Evolutionary conservation across 192 early-diverging fungal species (phyloP), one percentile per base, ranked within the genome.

Genomic region (Backusella psychrophila): DNA sequence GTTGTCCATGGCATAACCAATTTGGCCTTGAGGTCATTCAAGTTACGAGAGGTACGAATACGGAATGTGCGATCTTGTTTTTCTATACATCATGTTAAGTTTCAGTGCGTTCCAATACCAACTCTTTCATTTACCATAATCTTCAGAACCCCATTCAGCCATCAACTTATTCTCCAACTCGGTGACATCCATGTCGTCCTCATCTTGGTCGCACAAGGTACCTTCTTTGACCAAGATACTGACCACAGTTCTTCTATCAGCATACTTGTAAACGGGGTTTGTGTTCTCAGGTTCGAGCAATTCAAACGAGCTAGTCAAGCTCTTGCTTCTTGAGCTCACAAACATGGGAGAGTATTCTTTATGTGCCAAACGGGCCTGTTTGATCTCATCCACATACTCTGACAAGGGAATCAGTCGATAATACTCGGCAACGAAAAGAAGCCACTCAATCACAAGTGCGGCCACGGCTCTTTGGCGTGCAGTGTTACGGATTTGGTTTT

Each of bases 151-250:
- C 76, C 77, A 81, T 41, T 82, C 81, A 19, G 66, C 63, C 42
- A 75, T 75, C 59, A 82, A 56, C 36, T 78, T 78, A 26, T 69
- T 75, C 36, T 82, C 74, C 31, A 82, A 46, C 1, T 78, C 81
- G 12, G 78, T 36, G 12, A 77, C 73, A 69, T 82, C 77, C 5
- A 65, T n/a, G 36, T 77, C 56, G 1, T 63, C 56, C 11, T 63
- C 79, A 0, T 69, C 35, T 17, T 72, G 23, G 15, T 56, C 35
- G 6, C 71, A 44, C 11, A 81, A n/a, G 0, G 31, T 23, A 0
- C 71, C 46, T 29, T 77, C 75, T 4, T 77, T 69, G 31, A 68
- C 34, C 21, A 81, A 38, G 15, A 53, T 46, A 1, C 33, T 23
- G 5, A 81, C 79, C 33, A 77, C 36, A 7, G 14, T 19, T 53